Evolutionary conservation across 805 yeast species (phyloP), one percentile per base, ranked within the genome.

Genomic region (Isabelozyma heimii): DNA sequence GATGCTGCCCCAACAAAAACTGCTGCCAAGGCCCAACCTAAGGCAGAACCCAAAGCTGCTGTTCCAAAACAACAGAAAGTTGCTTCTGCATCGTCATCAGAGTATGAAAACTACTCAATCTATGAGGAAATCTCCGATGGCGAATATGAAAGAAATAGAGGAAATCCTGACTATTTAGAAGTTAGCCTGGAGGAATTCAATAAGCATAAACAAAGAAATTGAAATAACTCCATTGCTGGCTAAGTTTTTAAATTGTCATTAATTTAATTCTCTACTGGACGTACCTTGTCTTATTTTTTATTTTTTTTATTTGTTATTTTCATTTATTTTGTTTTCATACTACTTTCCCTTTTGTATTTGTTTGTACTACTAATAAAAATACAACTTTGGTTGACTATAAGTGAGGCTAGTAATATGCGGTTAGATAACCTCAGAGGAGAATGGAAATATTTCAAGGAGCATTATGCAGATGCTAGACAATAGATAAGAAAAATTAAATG

Each of bases 91-190:
- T 14, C 38, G 6, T 44, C 50, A 8, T 41, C 60, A 16, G 61
- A 56, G 40, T 60, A 54, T 40, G 63, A 60, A 27, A 58, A 58
- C 15, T 55, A 55, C 46, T 60, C 69, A 8, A 57, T 60, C 14
- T 76, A 79, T 54, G 82, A 79, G 59, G 80, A 81, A 37, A 76
- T 81, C 28, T 70, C 74, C 33, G 79, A 78, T 52, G 61, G 49
- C 16, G 84, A 80, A 52, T 81, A 56, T 56, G 75, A 72, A 44
- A 63, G 65, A 5, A 58, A 80, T 67, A 70, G 67, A 55, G 65
- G 63, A 51, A 74, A 81, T 60, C 82, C 84, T 14, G 61, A 79
- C 57, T 81, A 80, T 62, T 60, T 79, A 57, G 77, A 75, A 56
- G 55, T 66, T 12, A 43, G 56, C 15, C 50, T 48, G 41, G 69